Base-by-base conservation (phyloP, 768 basidiomycete species). In the Tricholoma sp. region DNA sequence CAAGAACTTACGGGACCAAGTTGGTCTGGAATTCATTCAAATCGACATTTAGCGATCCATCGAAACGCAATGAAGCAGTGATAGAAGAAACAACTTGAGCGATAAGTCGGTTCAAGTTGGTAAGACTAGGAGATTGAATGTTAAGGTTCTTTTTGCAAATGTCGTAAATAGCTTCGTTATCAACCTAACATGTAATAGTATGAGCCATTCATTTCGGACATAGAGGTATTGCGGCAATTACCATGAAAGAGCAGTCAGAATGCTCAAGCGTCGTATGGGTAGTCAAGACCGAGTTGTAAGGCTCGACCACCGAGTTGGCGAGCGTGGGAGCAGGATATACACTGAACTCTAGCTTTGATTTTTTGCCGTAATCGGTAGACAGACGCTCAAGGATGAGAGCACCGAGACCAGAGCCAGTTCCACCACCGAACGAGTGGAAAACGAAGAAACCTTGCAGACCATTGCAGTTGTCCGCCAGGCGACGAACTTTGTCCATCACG, bases 171-270 rank as follows among this genome's bases (percentile, higher is more conserved):
- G 89, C 91, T 76, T 94, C 89, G 69, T 93, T 94, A 73, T 93
- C 91, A 52, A 85, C 84, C 84, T 85, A 55, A 6, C 59, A 47
- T 41, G 6, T 56, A 7, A 53, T 31, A 33, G 50, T 29, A 52
- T 55, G 59, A 48, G 63, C 50, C 44, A 54, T 10, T 24, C 11
- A 12, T 41, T 34, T 18, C 47, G 28, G 41, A 52, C 32, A 52
- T 52, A 9, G 49, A 32, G 11, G 15, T 39, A 5, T 18, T 33
- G 41, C 54, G 36, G 51, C 20, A 56, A 76, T 33, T 59, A 85
- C 96, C 96, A 98, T 97, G 83, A 98, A 98, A 28, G 96, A 98
- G 75, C 96, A 98, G 74, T 98, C 96, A 15, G 94, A 96, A 76
- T 98, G 94, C 75, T 98, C 96, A 47, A 98, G 87, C 29, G 96